A percentile compares a stretch with the other conserved stretches of the same genome.
Conservation (phyloP, 2,329 filamentous ascomycete genomes). For the Sporothrix protearum region DNA sequence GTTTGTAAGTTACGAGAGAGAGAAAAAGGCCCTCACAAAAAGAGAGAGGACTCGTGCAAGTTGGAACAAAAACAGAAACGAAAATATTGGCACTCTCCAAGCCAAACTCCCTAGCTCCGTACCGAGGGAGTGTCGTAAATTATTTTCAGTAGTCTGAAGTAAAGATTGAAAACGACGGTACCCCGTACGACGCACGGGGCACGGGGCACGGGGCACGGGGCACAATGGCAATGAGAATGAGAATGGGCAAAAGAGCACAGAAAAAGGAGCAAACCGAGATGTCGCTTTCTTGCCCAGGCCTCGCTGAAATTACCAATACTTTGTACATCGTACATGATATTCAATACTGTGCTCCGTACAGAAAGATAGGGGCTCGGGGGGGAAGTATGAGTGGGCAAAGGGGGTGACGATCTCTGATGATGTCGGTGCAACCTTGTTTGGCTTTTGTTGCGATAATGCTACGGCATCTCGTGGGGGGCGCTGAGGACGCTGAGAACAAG, state of each 20-base stretch:
- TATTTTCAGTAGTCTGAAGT: neutral
- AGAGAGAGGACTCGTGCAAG: neutral
- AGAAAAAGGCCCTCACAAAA: neutral
- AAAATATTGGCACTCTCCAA: neutral
- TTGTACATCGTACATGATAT: neutral
- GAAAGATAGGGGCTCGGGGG: too few relatives aligned
- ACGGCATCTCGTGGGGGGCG: neutral
- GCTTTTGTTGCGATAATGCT: neutral
- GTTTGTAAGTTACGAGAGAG: too few relatives aligned
- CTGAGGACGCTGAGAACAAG: neutral
- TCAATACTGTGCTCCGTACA: too few relatives aligned
- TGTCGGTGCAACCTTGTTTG: neutral
- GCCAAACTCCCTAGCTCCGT: neutral
- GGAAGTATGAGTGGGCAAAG: neutral
- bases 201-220: neutral
- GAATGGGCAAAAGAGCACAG: neutral
- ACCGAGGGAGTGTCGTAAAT: too few relatives aligned
- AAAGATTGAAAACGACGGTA: neutral
- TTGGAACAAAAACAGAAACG: neutral
- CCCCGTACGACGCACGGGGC: neutral
- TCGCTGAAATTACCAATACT: neutral
- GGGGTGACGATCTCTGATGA: neutral
- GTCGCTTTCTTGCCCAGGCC: conserved; percentile 2
- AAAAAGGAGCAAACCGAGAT: neutral
- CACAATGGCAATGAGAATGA: neutral